Percentiles rank a stretch among this genome's conserved stretches.
Evolutionary conservation across 176 grass and related monocot genomes (phyloP).

Genomic region (Rhynchospora tenuis): DNA sequence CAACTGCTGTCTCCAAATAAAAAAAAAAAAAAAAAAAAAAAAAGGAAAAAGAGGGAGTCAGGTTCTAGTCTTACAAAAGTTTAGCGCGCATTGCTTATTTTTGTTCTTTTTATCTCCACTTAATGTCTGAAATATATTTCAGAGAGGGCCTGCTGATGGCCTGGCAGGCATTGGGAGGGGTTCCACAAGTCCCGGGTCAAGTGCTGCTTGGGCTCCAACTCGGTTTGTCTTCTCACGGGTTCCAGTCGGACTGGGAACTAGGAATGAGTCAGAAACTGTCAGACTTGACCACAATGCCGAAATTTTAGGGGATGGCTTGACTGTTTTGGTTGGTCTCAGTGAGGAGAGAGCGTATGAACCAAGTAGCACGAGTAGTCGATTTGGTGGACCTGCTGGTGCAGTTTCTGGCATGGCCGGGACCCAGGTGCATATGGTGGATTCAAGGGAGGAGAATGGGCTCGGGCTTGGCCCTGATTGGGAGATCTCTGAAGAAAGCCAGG

Average conservation of each 20-base stretch:
- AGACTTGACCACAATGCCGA: conserved; percentile 78
- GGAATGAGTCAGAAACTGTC: conserved; percentile 70
- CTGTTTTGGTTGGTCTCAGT: conserved; percentile 82
- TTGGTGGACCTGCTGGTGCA: conserved; percentile 34
- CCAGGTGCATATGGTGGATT: conserved; percentile 66
- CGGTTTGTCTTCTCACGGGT: conserved; percentile 95
- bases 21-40: not conserved
- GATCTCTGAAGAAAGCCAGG: conserved; percentile 41
- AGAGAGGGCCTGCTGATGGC: conserved; percentile 79
- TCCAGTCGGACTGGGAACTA: conserved; percentile 73
- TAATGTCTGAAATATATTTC: conserved; percentile 2
- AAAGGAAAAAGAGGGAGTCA: not conserved
- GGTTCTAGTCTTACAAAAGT: not conserved
- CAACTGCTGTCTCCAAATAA: too few relatives aligned
- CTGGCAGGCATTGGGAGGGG: conserved; percentile 93
- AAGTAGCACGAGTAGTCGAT: conserved; percentile 39
- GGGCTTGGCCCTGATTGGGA: conserved; percentile 55
- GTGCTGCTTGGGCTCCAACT: conserved; percentile 79
- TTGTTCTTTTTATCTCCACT: not conserved
- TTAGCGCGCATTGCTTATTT: not conserved
- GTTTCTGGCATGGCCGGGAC: conserved; percentile 57
- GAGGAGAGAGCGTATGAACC: conserved; percentile 59
- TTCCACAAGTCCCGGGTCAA: conserved; percentile 51
- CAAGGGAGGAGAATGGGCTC: conserved; percentile 43
- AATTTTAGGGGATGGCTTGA: conserved; percentile 78